Conservation (phyloP, 306 rosid species). For the Quercus robur region DNA sequence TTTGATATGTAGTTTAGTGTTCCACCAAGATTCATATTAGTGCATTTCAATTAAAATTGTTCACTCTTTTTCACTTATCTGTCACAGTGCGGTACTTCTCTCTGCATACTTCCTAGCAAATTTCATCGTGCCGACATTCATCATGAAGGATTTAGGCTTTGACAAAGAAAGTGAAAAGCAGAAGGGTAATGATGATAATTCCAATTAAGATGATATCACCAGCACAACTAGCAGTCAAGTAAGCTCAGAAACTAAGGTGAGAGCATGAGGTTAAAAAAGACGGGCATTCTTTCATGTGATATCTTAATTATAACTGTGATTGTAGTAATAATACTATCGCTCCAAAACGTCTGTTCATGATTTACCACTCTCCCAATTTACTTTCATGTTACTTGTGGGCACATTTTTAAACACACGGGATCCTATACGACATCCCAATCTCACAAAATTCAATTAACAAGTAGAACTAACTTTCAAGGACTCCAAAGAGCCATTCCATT, state of each 20-base stretch:
- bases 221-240: not conserved
- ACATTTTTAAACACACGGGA: not conserved
- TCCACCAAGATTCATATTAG: not conserved
- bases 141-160: slow-evolving; percentile 29
- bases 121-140: slow-evolving; percentile 48
- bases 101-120: slow-evolving; percentile 39
- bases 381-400: not conserved
- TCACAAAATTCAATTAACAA: not conserved
- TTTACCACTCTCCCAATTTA: not conserved
- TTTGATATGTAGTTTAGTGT: not conserved
- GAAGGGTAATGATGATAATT: slow-evolving; percentile 27
- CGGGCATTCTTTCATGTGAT: not conserved
- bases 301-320: not conserved
- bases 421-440: not conserved
- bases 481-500: not conserved
- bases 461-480: not conserved
- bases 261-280: not conserved
- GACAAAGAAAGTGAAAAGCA: slow-evolving; percentile 31
- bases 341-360: not conserved
- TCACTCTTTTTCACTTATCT: not conserved
- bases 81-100: slow-evolving; percentile 50
- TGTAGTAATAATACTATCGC: not conserved
- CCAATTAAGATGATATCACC: not conserved
- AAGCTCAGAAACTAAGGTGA: not conserved
- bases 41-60: not conserved